These are phyloP conservation scores for Calophaca sinica DNA, from an alignment of 306 rosid species.

Conservation along the genomic window DNA sequence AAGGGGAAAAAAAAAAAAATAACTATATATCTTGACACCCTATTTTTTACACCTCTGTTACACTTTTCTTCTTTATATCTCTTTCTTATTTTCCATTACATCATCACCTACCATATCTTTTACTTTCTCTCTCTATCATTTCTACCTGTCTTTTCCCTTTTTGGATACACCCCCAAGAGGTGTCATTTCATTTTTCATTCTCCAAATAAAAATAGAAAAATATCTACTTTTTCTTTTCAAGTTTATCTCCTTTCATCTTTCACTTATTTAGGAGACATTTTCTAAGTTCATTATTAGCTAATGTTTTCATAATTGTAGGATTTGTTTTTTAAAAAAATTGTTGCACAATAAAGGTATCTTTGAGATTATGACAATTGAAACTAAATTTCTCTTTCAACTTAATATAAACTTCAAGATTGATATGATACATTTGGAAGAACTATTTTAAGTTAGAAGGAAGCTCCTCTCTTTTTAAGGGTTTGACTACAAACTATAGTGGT, in stretches of 20 bases:
- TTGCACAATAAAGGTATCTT: background rate
- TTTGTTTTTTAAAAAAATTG: background rate
- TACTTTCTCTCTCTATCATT: too few relatives aligned
- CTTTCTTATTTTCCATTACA: too few relatives aligned
- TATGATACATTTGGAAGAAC: background rate
- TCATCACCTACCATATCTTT: too few relatives aligned
- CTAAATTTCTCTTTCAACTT: background rate
- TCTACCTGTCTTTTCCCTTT: too few relatives aligned
- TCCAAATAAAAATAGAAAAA: background rate
- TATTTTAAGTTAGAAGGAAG: slow-evolving; percentile 23
- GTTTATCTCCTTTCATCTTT: background rate
- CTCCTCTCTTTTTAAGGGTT: background rate
- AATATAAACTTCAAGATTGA: background rate
- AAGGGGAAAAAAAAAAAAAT: background rate
- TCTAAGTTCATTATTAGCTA: slow-evolving; percentile 1
- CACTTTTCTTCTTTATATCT: background rate
- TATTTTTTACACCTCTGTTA: background rate
- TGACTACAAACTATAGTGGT: slow-evolving; percentile 23
- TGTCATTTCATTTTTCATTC: background rate
- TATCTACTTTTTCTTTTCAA: background rate
- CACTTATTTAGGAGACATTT: background rate
- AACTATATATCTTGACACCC: background rate
- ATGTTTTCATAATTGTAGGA: background rate
- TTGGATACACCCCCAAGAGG: too few relatives aligned
- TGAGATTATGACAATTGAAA: background rate